phyloP scores from a whole-genome alignment of 73 alveolate species.

The Paramecium octaurelia region DNA sequence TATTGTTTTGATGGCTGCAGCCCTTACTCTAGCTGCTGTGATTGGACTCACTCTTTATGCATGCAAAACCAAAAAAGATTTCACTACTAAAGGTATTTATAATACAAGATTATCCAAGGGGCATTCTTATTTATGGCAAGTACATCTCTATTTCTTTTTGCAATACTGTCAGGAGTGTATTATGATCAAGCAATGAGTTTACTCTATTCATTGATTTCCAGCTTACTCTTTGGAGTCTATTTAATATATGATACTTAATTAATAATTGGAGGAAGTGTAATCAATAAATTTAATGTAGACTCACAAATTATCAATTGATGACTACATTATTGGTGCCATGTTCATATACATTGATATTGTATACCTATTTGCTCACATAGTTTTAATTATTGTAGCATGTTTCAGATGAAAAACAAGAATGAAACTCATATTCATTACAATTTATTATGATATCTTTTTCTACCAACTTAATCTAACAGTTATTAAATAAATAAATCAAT shows the following conservation, averaged over 20 bases:
- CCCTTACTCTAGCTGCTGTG: conserved; percentile 82
- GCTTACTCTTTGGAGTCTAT: not conserved
- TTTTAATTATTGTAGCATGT: not conserved
- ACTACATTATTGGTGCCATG: conserved; percentile 67
- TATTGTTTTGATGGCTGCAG: conserved; percentile 80
- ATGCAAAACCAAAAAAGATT: conserved; percentile 77
- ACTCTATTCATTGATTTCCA: conserved; percentile 47
- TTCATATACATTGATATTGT: conserved; percentile 65
- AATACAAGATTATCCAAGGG: conserved; percentile 17
- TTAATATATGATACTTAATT: not conserved
- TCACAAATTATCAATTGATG: conserved; percentile 62
- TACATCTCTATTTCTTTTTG: not conserved
- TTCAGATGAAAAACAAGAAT: not conserved
- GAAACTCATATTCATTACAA: not conserved
- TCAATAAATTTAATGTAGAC: not conserved
- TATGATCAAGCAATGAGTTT: not conserved
- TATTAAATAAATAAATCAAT: not conserved
- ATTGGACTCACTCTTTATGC: conserved; percentile 88
- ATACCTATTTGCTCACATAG: conserved; percentile 43
- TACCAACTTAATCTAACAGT: not conserved
- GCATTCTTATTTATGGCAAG: conserved; percentile 9
- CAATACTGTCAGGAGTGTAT: not conserved
- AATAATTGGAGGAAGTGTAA: conserved; percentile 51
- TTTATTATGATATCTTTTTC: not conserved
- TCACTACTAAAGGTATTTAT: conserved; percentile 79